These are phyloP conservation scores for Polyporus arcularius DNA, from an alignment of 768 basidiomycete genomes.

Conservation along the genomic window DNA sequence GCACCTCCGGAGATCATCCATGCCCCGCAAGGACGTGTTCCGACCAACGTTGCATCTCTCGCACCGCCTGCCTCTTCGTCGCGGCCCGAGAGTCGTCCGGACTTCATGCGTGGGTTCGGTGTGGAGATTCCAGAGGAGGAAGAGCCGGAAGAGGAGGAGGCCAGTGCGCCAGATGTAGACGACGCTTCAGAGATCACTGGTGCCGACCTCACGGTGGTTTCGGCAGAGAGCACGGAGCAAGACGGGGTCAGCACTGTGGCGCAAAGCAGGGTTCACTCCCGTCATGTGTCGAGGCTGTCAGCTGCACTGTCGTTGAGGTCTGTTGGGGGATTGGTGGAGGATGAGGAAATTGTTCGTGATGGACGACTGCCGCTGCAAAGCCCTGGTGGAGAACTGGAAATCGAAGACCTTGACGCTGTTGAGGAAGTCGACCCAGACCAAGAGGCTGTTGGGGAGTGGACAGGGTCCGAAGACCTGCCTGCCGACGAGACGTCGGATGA, in stretches of 20 bases:
- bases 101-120: slow-evolving; percentile 80
- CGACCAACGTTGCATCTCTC: slow-evolving; percentile 45
- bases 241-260: slow-evolving; percentile 49
- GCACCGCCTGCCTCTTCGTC: slow-evolving; percentile 47
- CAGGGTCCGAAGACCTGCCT: slow-evolving; percentile 75
- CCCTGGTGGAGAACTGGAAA: slow-evolving; percentile 32
- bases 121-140: slow-evolving; percentile 78
- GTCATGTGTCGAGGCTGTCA: slow-evolving; percentile 68
- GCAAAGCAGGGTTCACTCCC: slow-evolving; percentile 60
- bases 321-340: slow-evolving; percentile 46
- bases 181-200: slow-evolving; percentile 36
- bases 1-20: slow-evolving; percentile 38
- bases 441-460: slow-evolving; percentile 72
- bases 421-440: slow-evolving; percentile 28
- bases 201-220: slow-evolving; percentile 16
- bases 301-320: slow-evolving; percentile 68
- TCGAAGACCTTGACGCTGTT: slow-evolving; percentile 39
- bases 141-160: slow-evolving; percentile 58
- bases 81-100: slow-evolving; percentile 58
- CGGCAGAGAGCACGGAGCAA: slow-evolving; percentile 29
- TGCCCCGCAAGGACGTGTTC: slow-evolving; percentile 59
- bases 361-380: slow-evolving; percentile 32
- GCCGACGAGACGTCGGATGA: slow-evolving; percentile 60
- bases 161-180: slow-evolving; percentile 34
- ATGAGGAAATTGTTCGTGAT: slow-evolving; percentile 18